Conservation (phyloP, 768 basidiomycete genomes). For the Sutorius australiensis region DNA sequence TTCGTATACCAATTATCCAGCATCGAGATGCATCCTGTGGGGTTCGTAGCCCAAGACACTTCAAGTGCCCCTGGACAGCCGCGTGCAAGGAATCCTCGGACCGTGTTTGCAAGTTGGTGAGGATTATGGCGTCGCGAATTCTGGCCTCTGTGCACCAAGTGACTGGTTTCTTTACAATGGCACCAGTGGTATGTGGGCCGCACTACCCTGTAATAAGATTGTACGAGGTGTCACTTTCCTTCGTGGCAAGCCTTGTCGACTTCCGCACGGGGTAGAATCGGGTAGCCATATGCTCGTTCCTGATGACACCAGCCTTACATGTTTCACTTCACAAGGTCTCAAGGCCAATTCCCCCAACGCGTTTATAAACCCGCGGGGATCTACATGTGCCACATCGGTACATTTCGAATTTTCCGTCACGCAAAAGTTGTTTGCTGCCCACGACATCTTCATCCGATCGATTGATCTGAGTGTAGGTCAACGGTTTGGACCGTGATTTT, state of each 20-base stretch:
- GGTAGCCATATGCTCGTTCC: background rate
- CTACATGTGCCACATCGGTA: background rate
- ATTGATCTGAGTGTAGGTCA: background rate
- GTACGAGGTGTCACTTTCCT: constrained; percentile 45
- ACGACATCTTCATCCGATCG: background rate
- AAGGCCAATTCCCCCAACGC: background rate
- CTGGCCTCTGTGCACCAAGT: background rate
- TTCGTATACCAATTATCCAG: too few relatives aligned
- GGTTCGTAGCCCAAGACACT: background rate
- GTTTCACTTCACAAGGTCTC: background rate
- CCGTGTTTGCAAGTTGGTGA: too few relatives aligned
- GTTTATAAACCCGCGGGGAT: background rate
- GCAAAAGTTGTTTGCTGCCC: background rate
- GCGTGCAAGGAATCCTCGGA: background rate
- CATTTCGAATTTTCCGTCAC: background rate
- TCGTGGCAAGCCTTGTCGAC: background rate
- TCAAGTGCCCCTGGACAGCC: background rate
- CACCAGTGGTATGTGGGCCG: background rate
- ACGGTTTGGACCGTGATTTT: background rate
- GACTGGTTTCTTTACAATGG: background rate
- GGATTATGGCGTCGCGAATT: too few relatives aligned
- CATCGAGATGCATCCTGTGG: background rate
- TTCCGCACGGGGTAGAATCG: background rate
- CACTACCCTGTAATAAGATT: constrained; percentile 14
- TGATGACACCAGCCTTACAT: background rate